These are phyloP conservation scores for Plasmodium chabaudi DNA, from an alignment of 169 alveolate genomes.

Conservation along the genomic window DNA sequence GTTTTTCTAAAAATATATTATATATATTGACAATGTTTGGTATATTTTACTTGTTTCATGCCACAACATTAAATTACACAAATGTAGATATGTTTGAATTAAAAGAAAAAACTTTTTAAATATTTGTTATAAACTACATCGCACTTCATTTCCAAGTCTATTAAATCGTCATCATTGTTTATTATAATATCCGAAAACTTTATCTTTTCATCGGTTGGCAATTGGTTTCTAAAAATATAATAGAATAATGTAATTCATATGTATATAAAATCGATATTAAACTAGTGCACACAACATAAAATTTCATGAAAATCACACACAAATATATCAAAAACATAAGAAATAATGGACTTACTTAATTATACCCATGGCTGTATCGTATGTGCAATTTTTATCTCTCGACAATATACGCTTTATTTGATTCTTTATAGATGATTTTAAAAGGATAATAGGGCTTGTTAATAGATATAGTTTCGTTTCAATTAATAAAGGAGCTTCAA, in stretches of 20 bases:
- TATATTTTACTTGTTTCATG: no score
- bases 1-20: no score
- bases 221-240: constrained; percentile 50
- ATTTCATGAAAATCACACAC: not conserved
- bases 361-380: constrained; percentile 81
- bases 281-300: not conserved
- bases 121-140: constrained; percentile 75
- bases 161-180: constrained; percentile 77
- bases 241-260: constrained; percentile 8
- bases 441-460: constrained; percentile 83
- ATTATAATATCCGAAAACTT: constrained; percentile 71
- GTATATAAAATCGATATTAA: not conserved
- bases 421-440: constrained; percentile 79
- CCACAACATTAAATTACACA: not conserved
- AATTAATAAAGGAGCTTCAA: constrained; percentile 85
- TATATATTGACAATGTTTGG: no score
- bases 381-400: constrained; percentile 80
- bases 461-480: constrained; percentile 83
- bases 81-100: constrained; percentile 3
- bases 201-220: constrained; percentile 75
- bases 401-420: constrained; percentile 79
- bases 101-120: constrained; percentile 70
- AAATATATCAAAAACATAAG: not conserved
- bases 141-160: constrained; percentile 73
- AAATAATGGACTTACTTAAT: constrained; percentile 69